Evolutionary conservation across 148 eudicot species (phyloP).

Genomic region (Nepenthes mirabilis): DNA sequence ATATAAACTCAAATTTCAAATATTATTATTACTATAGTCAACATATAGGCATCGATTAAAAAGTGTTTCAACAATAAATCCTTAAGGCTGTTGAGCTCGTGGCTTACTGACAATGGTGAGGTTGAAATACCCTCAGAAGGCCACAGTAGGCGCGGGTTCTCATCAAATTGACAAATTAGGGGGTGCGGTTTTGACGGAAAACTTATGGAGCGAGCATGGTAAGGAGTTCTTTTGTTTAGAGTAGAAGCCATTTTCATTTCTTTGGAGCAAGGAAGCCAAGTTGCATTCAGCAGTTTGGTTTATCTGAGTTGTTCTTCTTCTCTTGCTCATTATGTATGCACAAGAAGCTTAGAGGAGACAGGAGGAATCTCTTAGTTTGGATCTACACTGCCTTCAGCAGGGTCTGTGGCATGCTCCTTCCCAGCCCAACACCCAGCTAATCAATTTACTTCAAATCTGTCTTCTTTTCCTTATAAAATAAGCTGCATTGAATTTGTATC

Average conservation of each 20-base stretch:
- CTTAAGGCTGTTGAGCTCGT: slow-evolving; percentile 18
- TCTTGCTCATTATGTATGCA: neutral
- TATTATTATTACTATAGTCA: no score
- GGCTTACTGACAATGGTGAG: slow-evolving; percentile 25
- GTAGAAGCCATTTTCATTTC: slow-evolving; percentile 19
- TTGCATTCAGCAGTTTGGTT: neutral
- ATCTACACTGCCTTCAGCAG: no score
- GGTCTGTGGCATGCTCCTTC: no score
- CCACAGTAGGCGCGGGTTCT: slow-evolving; percentile 19
- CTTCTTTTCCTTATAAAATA: no score
- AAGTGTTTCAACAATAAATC: neutral
- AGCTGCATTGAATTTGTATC: no score
- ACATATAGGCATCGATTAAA: no score
- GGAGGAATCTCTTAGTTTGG: neutral
- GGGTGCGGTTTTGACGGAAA: slow-evolving; percentile 27
- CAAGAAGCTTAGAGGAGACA: neutral
- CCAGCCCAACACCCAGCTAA: no score
- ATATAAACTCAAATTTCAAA: no score
- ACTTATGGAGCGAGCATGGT: slow-evolving; percentile 25
- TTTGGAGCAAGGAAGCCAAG: neutral
- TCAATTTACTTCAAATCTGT: no score
- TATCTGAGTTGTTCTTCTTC: neutral
- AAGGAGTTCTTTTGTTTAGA: slow-evolving; percentile 5
- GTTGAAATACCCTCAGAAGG: slow-evolving; percentile 24
- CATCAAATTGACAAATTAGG: slow-evolving; percentile 9